Evolutionary conservation across 2,329 filamentous ascomycete genomes (phyloP).

Genomic region (Diaporthe helianthi): DNA sequence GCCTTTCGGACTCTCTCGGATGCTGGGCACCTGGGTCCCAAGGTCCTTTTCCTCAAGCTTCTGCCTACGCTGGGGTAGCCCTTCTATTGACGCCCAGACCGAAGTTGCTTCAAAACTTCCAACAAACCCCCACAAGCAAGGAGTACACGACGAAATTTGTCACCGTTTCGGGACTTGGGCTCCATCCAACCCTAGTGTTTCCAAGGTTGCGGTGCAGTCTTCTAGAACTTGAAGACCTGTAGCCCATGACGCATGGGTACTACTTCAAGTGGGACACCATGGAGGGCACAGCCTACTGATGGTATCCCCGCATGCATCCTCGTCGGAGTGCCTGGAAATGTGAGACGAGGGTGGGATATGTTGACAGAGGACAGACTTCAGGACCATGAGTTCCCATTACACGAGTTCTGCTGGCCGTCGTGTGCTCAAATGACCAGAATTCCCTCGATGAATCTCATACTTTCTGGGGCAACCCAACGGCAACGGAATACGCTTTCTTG

Average conservation of each 20-base stretch:
- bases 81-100: neutral
- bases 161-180: conserved; percentile 1
- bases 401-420: neutral
- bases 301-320: neutral
- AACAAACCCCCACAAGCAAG: neutral
- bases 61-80: neutral
- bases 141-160: neutral
- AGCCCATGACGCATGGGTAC: neutral
- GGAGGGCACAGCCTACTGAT: conserved; percentile 15
- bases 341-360: neutral
- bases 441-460: neutral
- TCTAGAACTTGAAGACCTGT: too few relatives aligned
- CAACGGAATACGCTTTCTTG: neutral
- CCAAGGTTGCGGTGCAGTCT: neutral
- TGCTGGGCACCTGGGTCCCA: too few relatives aligned
- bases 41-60: neutral
- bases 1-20: neutral
- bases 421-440: neutral
- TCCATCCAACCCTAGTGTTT: too few relatives aligned
- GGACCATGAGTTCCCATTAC: neutral
- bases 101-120: neutral
- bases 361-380: neutral
- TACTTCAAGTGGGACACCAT: conserved; percentile 5
- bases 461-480: neutral
- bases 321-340: neutral